Conservation (phyloP, 2,329 filamentous ascomycete species). For the Pseudocercospora ulei region DNA sequence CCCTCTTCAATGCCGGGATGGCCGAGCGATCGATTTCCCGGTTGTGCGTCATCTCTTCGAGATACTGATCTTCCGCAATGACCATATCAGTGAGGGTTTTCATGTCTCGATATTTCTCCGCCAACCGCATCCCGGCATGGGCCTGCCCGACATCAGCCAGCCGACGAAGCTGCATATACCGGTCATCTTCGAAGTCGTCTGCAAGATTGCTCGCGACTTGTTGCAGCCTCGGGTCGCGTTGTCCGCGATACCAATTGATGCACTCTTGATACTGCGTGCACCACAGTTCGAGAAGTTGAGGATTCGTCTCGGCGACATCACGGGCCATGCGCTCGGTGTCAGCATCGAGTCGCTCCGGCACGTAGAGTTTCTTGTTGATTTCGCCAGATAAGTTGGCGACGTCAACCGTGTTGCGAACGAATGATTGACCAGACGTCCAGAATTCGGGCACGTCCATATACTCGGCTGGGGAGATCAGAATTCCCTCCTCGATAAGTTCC, state of each 20-base stretch:
- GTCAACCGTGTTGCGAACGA: constrained; percentile 35
- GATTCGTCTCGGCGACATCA: constrained; percentile 46
- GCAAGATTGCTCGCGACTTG: constrained; percentile 44
- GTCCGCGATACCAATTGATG: constrained; percentile 50
- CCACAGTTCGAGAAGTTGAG: constrained; percentile 48
- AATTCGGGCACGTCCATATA: constrained; percentile 59
- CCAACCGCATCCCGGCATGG: constrained; percentile 51
- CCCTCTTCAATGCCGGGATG: constrained; percentile 30
- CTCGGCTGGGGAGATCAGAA: constrained; percentile 48
- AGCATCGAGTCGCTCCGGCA: constrained; percentile 31
- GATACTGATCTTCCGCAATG: constrained; percentile 39
- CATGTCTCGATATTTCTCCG: constrained; percentile 56
- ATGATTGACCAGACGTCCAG: constrained; percentile 64
- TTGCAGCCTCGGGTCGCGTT: constrained; percentile 38
- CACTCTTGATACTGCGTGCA: constrained; percentile 53
- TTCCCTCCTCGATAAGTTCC: constrained; percentile 49
- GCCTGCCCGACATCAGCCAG: constrained; percentile 45
- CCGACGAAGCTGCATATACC: constrained; percentile 37
- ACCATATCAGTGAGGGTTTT: constrained; percentile 49
- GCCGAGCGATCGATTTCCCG: constrained; percentile 10
- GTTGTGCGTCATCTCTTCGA: constrained; percentile 31
- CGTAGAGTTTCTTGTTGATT: constrained; percentile 36
- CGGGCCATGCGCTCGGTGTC: constrained; percentile 33
- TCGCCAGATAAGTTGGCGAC: constrained; percentile 39
- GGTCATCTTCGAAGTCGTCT: constrained; percentile 32